Conservation (phyloP, 495 filamentous ascomycete species). For the Aspergillus steynii region DNA sequence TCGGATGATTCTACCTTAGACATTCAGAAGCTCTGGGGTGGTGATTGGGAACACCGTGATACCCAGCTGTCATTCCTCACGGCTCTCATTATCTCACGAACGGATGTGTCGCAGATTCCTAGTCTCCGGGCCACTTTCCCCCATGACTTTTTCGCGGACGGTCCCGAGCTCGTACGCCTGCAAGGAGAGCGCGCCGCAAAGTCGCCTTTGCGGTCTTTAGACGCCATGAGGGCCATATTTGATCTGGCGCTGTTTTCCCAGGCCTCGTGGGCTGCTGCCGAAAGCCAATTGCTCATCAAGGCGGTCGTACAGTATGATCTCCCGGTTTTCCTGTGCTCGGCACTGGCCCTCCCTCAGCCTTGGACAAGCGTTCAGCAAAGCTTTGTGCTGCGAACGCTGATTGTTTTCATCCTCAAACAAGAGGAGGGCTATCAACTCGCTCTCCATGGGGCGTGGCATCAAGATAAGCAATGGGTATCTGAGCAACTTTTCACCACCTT, state of each 20-base stretch:
- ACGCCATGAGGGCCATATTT: slow-evolving; percentile 80
- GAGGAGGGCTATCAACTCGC: slow-evolving; percentile 77
- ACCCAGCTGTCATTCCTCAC: slow-evolving; percentile 89
- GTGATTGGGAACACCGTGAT: slow-evolving; percentile 79
- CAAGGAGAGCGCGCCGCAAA: slow-evolving; percentile 73
- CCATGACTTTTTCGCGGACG: slow-evolving; percentile 71
- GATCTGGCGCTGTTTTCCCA: slow-evolving; percentile 69
- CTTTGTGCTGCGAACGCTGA: slow-evolving; percentile 60
- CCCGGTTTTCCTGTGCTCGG: slow-evolving; percentile 74
- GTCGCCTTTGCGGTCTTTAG: slow-evolving; percentile 84
- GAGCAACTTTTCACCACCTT: slow-evolving; percentile 77
- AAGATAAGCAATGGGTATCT: slow-evolving; percentile 80
- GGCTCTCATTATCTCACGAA: slow-evolving; percentile 73
- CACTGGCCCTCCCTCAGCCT: slow-evolving; percentile 65
- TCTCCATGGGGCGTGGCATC: slow-evolving; percentile 83
- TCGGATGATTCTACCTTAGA: slow-evolving; percentile 62
- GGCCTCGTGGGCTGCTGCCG: slow-evolving; percentile 61
- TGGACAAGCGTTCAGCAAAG: slow-evolving; percentile 63
- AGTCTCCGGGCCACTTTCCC: slow-evolving; percentile 76
- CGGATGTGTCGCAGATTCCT: slow-evolving; percentile 81
- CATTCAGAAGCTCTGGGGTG: slow-evolving; percentile 87
- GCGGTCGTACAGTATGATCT: slow-evolving; percentile 53
- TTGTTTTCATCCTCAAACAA: slow-evolving; percentile 61
- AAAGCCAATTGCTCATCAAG: slow-evolving; percentile 62
- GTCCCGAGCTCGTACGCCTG: slow-evolving; percentile 66